phyloP scores from a whole-genome alignment of 768 basidiomycete genomes.

The Astraeus odoratus region DNA sequence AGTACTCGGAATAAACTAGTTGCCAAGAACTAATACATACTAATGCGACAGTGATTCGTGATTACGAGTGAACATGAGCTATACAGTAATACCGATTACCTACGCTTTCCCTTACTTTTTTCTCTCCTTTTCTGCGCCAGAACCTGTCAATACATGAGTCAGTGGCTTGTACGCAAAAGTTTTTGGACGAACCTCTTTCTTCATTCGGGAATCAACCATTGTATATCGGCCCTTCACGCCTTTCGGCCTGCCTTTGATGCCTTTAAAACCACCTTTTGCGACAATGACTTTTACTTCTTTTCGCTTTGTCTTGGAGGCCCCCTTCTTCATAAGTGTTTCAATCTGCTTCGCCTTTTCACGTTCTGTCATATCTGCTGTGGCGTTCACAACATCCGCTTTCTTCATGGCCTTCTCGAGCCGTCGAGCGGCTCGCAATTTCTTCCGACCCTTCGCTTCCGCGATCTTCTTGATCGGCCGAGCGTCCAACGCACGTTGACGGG shows the following conservation, averaged over 20 bases:
- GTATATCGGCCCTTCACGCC: conserved; percentile 93
- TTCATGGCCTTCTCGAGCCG: conserved; percentile 88
- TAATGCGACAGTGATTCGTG: neutral
- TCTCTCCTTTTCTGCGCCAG: conserved; percentile 77
- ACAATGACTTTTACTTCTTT: conserved; percentile 84
- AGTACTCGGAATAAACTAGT: conserved; percentile 7
- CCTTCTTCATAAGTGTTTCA: conserved; percentile 83
- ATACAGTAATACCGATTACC: conserved; percentile 20
- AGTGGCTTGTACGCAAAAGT: neutral
- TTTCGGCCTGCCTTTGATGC: conserved; percentile 87
- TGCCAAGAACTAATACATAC: conserved; percentile 1
- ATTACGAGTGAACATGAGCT: neutral
- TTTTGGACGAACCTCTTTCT: conserved; percentile 61
- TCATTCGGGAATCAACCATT: conserved; percentile 93
- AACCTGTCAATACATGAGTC: conserved; percentile 39
- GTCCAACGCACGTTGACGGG: conserved; percentile 89
- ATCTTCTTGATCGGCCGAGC: conserved; percentile 98
- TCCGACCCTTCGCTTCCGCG: conserved; percentile 96
- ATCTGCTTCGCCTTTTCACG: conserved; percentile 92
- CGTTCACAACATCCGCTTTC: conserved; percentile 90
- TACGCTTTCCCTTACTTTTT: conserved; percentile 42
- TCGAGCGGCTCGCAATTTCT: conserved; percentile 84
- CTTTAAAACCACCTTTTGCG: conserved; percentile 84
- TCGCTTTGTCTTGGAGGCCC: conserved; percentile 60
- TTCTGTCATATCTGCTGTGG: conserved; percentile 87